Evolutionary conservation across 192 early-diverging fungal genomes (phyloP).

Genomic region (Dissophora ornata): DNA sequence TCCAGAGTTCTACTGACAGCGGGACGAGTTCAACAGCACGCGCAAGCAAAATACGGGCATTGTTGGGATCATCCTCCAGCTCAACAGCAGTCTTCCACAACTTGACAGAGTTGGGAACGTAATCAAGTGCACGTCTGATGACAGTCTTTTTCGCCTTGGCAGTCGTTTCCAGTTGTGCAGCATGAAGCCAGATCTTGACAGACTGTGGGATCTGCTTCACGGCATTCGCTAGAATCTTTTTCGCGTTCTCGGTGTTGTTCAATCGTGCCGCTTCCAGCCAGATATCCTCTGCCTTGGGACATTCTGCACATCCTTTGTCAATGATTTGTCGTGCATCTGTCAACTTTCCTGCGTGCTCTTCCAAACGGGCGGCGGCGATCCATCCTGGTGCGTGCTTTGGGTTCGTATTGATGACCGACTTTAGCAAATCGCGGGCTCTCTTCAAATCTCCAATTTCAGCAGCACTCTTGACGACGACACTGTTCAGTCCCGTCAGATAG

Average conservation of each 20-base stretch:
- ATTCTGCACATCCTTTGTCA: constrained; percentile 92
- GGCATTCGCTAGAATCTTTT: constrained; percentile 91
- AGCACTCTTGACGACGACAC: constrained; percentile 80
- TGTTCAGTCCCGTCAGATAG: constrained; percentile 93
- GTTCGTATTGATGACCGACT: constrained; percentile 92
- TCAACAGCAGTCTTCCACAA: constrained; percentile 94
- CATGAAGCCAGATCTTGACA: constrained; percentile 92
- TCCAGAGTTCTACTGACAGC: constrained; percentile 91
- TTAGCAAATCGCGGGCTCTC: constrained; percentile 87
- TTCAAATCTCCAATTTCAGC: constrained; percentile 91
- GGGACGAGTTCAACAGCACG: constrained; percentile 96
- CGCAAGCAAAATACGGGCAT: constrained; percentile 90
- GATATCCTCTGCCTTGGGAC: constrained; percentile 93
- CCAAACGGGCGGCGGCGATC: constrained; percentile 97
- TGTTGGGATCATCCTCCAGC: constrained; percentile 91
- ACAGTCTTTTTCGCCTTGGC: constrained; percentile 81
- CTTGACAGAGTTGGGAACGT: constrained; percentile 89
- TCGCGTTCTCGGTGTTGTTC: constrained; percentile 85
- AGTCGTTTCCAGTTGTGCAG: constrained; percentile 87
- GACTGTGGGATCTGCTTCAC: constrained; percentile 90
- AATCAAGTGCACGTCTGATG: constrained; percentile 90
- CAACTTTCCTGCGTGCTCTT: constrained; percentile 90
- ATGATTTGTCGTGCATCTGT: constrained; percentile 88
- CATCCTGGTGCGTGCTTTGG: constrained; percentile 97
- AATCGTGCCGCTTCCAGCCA: constrained; percentile 97